Conservation (phyloP, 176 grass and related monocot genomes). For the Oryza punctata region DNA sequence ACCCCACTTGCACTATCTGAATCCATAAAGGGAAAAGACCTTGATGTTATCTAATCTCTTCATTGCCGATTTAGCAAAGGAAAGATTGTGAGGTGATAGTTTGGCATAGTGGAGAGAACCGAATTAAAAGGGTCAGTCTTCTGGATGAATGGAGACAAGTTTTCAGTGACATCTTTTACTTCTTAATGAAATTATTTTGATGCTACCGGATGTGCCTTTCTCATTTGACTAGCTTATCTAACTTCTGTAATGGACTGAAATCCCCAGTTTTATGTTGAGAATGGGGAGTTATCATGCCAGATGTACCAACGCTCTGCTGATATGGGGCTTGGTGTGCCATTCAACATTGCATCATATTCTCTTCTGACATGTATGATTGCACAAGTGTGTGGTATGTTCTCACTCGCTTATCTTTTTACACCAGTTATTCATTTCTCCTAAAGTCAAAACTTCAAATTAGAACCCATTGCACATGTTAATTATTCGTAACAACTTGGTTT, state of each 20-base stretch:
- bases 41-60: background rate
- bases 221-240: slow-evolving; percentile 14
- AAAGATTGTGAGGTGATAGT: background rate
- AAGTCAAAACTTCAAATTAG: background rate
- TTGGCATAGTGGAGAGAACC: background rate
- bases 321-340: slow-evolving; percentile 91
- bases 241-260: background rate
- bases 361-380: slow-evolving; percentile 87
- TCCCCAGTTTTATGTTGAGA: slow-evolving; percentile 79
- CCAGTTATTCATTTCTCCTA: background rate
- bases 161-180: background rate
- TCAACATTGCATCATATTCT: slow-evolving; percentile 85
- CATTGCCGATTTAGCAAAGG: background rate
- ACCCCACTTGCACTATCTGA: background rate
- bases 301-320: slow-evolving; percentile 97
- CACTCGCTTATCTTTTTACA: background rate
- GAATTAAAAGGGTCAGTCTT: background rate
- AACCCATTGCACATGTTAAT: background rate
- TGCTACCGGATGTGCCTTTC: background rate
- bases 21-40: background rate
- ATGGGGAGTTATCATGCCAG: slow-evolving; percentile 85
- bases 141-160: background rate
- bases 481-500: background rate
- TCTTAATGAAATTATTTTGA: background rate
- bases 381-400: slow-evolving; percentile 86